Evolutionary conservation across 345 rosid species (phyloP).

Genomic region (Brassica napus): Da-Ae NC_063435.1:1629501-1630000

Average conservation of each 20-base stretch:
- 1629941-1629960: not conserved
- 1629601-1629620: slow-evolving; percentile 3
- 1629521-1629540: too few relatives aligned
- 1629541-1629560: too few relatives aligned
- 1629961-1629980: not conserved
- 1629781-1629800: slow-evolving; percentile 7
- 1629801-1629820: slow-evolving; percentile 3
- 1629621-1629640: slow-evolving; percentile 14
- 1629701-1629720: slow-evolving; percentile 31
- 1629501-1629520: too few relatives aligned
- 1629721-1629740: slow-evolving; percentile 28
- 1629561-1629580: not conserved
- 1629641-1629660: slow-evolving; percentile 30
- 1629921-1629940: not conserved
- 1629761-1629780: slow-evolving; percentile 15
- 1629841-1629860: not conserved
- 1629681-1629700: slow-evolving; percentile 49
- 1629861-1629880: not conserved
- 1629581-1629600: not conserved
- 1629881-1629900: not conserved
- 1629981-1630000: not conserved
- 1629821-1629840: not conserved
- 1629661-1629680: slow-evolving; percentile 34
- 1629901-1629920: not conserved
- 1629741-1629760: slow-evolving; percentile 29